Conservation (phyloP, 768 basidiomycete genomes). For the Lactifluus volemus region DNA sequence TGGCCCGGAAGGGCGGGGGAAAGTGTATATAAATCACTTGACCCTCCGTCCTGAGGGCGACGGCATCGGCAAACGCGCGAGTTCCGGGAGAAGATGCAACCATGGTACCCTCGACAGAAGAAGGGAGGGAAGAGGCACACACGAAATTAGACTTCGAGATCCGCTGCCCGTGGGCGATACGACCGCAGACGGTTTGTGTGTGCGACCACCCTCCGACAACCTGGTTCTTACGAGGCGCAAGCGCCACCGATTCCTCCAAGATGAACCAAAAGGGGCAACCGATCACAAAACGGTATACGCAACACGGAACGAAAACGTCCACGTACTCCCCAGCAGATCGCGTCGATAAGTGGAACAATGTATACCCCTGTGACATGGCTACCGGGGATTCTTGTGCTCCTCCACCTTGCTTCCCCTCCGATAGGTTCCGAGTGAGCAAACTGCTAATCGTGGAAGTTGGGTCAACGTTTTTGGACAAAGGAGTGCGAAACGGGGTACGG, state of each 20-base stretch:
- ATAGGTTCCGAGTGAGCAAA: not conserved
- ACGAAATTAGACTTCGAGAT: slow-evolving; percentile 3
- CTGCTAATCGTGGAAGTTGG: slow-evolving; percentile 9
- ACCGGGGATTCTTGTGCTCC: not conserved
- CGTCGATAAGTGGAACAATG: slow-evolving; percentile 7
- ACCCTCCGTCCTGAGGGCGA: not conserved
- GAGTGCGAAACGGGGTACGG: not conserved
- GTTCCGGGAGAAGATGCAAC: not conserved
- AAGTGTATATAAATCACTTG: not conserved
- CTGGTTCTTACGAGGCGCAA: slow-evolving; percentile 8
- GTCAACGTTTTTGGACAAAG: not conserved
- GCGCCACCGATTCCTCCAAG: slow-evolving; percentile 9
- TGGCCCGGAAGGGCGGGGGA: not conserved
- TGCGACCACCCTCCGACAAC: not conserved
- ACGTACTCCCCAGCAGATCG: slow-evolving; percentile 16
- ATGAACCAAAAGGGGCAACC: not conserved
- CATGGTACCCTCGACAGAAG: not conserved
- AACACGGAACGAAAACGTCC: not conserved
- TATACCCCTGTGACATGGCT: slow-evolving; percentile 3
- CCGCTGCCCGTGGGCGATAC: not conserved
- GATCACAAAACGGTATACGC: not conserved
- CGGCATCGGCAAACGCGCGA: not conserved
- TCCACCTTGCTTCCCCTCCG: not conserved
- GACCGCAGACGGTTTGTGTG: not conserved
- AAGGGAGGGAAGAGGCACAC: not conserved